These are phyloP conservation scores for Xerocomellus intermedius DNA, from an alignment of 768 basidiomycete genomes.

Conservation along the genomic window DNA sequence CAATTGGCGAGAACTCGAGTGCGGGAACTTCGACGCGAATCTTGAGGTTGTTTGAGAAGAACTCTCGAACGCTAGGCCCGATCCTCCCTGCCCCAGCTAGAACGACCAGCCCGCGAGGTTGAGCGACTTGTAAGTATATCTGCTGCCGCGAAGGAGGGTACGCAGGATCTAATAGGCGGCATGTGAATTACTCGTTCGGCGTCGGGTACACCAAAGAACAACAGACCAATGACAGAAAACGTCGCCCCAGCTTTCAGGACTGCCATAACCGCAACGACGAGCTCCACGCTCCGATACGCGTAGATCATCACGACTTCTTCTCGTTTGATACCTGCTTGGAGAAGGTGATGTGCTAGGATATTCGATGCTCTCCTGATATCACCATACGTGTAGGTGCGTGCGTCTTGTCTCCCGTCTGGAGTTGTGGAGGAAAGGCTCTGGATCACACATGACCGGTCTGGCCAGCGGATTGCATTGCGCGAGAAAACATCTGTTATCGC, in stretches of 20 bases:
- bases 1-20: slow-evolving; percentile 67
- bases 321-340: slow-evolving; percentile 80
- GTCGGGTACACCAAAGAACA: neutral
- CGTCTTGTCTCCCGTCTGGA: slow-evolving; percentile 46
- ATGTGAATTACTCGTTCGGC: neutral
- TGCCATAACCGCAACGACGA: slow-evolving; percentile 96
- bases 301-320: slow-evolving; percentile 99
- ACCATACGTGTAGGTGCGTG: slow-evolving; percentile 68
- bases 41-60: slow-evolving; percentile 70
- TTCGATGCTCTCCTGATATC: slow-evolving; percentile 85
- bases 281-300: slow-evolving; percentile 92
- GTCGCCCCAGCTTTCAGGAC: slow-evolving; percentile 94
- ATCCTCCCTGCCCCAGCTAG: slow-evolving; percentile 88
- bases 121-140: slow-evolving; percentile 89
- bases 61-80: slow-evolving; percentile 77
- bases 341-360: slow-evolving; percentile 84
- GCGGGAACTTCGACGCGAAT: slow-evolving; percentile 92
- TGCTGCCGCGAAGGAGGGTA: slow-evolving; percentile 93
- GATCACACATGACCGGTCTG: slow-evolving; percentile 85
- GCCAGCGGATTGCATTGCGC: slow-evolving; percentile 73
- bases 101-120: slow-evolving; percentile 86
- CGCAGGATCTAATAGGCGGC: slow-evolving; percentile 70
- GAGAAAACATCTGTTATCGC: slow-evolving; percentile 96
- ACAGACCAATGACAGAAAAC: slow-evolving; percentile 93
- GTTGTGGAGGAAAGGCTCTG: slow-evolving; percentile 57